Percentiles rank a stretch among this genome's conserved stretches.
Evolutionary conservation across 2,329 filamentous ascomycete genomes (phyloP).

Genomic region (Microcyclosporella mali): DNA sequence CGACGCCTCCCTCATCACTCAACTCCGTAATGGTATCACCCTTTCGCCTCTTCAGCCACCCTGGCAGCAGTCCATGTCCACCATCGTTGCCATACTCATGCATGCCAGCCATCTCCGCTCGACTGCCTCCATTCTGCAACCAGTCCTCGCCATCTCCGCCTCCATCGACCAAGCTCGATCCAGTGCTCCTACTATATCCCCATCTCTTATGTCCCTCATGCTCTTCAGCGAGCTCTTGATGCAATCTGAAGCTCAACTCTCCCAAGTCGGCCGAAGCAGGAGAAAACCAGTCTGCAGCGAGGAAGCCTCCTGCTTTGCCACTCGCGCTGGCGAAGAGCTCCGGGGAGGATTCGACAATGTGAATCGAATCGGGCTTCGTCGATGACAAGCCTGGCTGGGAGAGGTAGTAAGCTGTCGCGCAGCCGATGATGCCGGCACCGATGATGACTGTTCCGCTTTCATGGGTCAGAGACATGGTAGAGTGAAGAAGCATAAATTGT

Average conservation of each 20-base stretch:
- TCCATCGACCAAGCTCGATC: slow-evolving; percentile 50
- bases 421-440: slow-evolving; percentile 64
- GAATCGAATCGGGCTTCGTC: slow-evolving; percentile 43
- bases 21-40: slow-evolving; percentile 57
- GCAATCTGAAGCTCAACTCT: slow-evolving; percentile 62
- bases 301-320: slow-evolving; percentile 66
- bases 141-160: slow-evolving; percentile 49
- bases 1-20: slow-evolving; percentile 54
- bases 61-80: slow-evolving; percentile 42
- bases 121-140: slow-evolving; percentile 58
- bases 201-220: slow-evolving; percentile 53
- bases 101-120: slow-evolving; percentile 47
- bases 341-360: slow-evolving; percentile 52
- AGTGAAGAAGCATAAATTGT: not conserved
- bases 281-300: slow-evolving; percentile 59
- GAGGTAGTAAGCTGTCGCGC: slow-evolving; percentile 67
- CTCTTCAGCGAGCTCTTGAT: slow-evolving; percentile 56
- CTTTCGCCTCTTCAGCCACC: slow-evolving; percentile 53
- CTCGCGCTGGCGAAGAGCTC: slow-evolving; percentile 67
- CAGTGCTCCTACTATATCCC: slow-evolving; percentile 55
- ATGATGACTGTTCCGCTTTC: slow-evolving; percentile 53
- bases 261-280: slow-evolving; percentile 50
- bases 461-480: not conserved
- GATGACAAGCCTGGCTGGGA: slow-evolving; percentile 35
- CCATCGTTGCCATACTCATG: slow-evolving; percentile 27